Conservation (phyloP, 768 basidiomycete species). For the Tulasnella sp. region DNA sequence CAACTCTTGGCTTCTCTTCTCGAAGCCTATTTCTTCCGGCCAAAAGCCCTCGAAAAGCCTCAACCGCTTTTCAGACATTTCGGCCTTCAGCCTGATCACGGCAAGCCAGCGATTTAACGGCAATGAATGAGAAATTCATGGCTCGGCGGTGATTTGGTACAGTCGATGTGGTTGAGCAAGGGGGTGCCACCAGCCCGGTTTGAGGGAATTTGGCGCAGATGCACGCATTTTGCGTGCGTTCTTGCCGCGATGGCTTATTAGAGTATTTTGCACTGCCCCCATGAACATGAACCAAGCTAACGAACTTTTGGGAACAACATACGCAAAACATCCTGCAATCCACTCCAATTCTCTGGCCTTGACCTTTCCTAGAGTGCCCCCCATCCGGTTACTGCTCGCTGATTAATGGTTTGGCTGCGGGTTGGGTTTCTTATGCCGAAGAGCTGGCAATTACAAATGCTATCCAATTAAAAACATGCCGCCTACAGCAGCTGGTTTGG, state of each 20-base stretch:
- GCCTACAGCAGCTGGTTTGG: background rate
- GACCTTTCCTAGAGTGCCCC: background rate
- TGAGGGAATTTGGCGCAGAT: background rate
- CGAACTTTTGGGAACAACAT: background rate
- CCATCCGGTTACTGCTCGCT: background rate
- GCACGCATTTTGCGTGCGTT: background rate
- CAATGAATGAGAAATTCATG: background rate
- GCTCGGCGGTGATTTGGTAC: background rate
- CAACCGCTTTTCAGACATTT: background rate
- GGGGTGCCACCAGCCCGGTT: background rate
- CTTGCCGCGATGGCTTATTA: background rate
- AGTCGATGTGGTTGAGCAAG: background rate
- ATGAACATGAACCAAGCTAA: background rate
- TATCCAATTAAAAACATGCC: background rate
- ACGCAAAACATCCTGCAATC: background rate
- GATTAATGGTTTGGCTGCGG: background rate
- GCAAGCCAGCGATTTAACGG: background rate
- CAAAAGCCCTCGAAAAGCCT: background rate
- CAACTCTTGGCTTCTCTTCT: background rate
- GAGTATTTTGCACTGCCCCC: background rate
- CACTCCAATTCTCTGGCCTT: background rate
- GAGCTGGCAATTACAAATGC: background rate
- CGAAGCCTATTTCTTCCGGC: background rate
- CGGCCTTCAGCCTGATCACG: background rate
- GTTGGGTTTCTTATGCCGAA: too few relatives aligned